A percentile compares a stretch with the other conserved stretches of the same genome.
Evolutionary conservation across 768 basidiomycete species (phyloP).

Genomic region (Lentinula raphanica): DNA sequence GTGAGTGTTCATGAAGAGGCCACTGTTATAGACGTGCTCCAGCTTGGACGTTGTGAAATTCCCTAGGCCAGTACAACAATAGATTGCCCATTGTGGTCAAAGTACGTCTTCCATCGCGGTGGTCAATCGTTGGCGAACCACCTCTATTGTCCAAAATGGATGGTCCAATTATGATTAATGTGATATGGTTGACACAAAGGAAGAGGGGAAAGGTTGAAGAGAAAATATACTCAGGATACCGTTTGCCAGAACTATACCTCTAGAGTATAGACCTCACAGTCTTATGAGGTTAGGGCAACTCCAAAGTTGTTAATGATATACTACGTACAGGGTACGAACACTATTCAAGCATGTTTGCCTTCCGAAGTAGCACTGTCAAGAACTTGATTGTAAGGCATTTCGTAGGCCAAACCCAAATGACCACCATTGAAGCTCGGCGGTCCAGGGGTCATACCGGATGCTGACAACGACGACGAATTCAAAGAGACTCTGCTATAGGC

Average conservation of each 20-base stretch:
- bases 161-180: neutral
- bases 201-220: too few relatives aligned
- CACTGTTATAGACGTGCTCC: neutral
- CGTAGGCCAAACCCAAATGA: constrained; percentile 1
- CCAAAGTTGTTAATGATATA: neutral
- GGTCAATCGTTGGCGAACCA: neutral
- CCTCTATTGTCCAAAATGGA: neutral
- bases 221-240: too few relatives aligned
- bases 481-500: neutral
- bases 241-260: too few relatives aligned
- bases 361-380: neutral
- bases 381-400: constrained; percentile 1
- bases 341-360: neutral
- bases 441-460: neutral
- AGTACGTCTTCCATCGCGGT: neutral
- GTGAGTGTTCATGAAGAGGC: neutral
- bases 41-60: neutral
- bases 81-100: neutral
- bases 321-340: neutral
- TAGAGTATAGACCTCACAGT: too few relatives aligned
- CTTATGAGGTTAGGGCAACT: neutral
- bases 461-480: constrained; percentile 1
- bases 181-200: too few relatives aligned
- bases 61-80: neutral
- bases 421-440: constrained; percentile 4